Base-by-base conservation (phyloP, 768 basidiomycete species). In the Podaxis pistillaris region DNA sequence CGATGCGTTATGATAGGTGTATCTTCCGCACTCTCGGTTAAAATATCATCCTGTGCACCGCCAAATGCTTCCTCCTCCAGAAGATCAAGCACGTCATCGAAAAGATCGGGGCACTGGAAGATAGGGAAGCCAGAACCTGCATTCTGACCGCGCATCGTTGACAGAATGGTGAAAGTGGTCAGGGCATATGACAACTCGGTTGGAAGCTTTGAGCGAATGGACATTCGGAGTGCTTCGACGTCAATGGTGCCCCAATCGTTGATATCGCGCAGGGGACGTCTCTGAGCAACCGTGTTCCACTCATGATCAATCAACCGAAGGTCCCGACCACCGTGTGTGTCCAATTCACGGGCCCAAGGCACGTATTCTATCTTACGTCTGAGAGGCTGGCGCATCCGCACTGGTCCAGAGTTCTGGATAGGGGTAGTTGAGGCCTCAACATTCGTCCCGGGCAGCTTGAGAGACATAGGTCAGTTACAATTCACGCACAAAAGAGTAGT, bases 201-300 rank as follows among this genome's bases (percentile, higher is more conserved):
- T 8, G 88, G 82, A 46, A 98, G 76, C 38, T 96, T 82, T 38
- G 92, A 96, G 36, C 95, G 90, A 44, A 99, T 77, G 33, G 92
- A 91, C 89, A 99, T 88, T n/a, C 88, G 88, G 55, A 99, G 81
- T n/a, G 87, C 87, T 70, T 97, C 95, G 62, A 98, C 87, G 68
- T 98, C 96, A 55, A 96, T 85, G 7, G 80, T 82, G 22, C 93
- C 94, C 87, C 95, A 93, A 58, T 96, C 93, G 70, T 88, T 87
- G 65, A 93, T 82, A 56, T 89, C 85, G 62, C 90, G 83, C 68
- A 90, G 72, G 5, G 84, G 80, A 49, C 90, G 83, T 57, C 82
- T 78, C 51, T 83, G 78, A n/a, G 78, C 72, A 17, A 80, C 70
- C 37, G 77, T 81, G 33, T 73, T 68, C 59, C 84, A 79, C 67